Percentiles rank a stretch among this genome's conserved stretches.
These are phyloP conservation scores for Glaciozyma martinii DNA, from an alignment of 768 basidiomycete genomes.

Conservation along the genomic window DNA sequence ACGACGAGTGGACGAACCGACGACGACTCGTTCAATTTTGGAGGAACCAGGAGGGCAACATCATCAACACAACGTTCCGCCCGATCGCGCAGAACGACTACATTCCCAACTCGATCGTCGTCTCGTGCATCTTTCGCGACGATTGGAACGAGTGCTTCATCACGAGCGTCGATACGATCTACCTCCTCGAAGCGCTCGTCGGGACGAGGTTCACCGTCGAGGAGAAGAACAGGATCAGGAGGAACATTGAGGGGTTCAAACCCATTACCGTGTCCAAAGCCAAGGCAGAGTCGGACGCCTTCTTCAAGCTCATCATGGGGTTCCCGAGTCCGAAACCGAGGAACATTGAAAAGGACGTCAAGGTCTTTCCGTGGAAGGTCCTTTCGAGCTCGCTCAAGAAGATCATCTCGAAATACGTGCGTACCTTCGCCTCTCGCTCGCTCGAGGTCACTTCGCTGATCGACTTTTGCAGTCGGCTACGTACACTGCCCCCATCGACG, in stretches of 20 bases:
- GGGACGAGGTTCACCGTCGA: constrained; percentile 76
- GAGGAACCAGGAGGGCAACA: constrained; percentile 65
- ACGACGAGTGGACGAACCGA: constrained; percentile 57
- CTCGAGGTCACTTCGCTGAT: not conserved
- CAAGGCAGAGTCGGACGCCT: constrained; percentile 65
- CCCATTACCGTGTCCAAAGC: constrained; percentile 85
- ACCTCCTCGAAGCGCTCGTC: constrained; percentile 70
- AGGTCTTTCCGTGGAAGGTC: constrained; percentile 47
- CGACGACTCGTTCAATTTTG: constrained; percentile 81
- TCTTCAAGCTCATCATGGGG: constrained; percentile 94
- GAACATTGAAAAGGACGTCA: constrained; percentile 93
- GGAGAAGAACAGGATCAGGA: constrained; percentile 91
- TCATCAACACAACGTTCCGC: constrained; percentile 69
- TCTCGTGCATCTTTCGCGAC: constrained; percentile 88
- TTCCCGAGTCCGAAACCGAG: constrained; percentile 87
- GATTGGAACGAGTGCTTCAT: constrained; percentile 69
- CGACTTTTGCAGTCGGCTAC: not conserved
- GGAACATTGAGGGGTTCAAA: constrained; percentile 85
- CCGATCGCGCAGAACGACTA: constrained; percentile 66
- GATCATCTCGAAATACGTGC: constrained; percentile 44
- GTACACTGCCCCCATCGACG: not conserved
- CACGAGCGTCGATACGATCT: constrained; percentile 93
- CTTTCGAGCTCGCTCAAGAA: constrained; percentile 43
- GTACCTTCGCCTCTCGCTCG: not conserved
- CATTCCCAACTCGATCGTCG: constrained; percentile 62